These are phyloP conservation scores for Russula emetica DNA, from an alignment of 768 basidiomycete species.

Conservation along the genomic window DNA sequence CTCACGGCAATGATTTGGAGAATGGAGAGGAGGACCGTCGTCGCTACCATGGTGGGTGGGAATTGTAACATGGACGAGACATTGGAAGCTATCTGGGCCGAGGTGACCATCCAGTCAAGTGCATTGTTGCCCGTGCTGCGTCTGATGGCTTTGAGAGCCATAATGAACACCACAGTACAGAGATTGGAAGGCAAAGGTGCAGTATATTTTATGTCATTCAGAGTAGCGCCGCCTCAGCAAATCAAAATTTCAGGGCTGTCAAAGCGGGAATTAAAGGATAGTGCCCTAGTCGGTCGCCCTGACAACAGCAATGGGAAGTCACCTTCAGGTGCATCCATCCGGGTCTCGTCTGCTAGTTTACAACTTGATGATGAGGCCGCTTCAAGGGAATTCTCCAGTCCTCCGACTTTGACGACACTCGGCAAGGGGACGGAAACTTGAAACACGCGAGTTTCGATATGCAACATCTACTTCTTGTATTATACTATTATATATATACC, in stretches of 20 bases:
- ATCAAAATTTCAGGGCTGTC: neutral
- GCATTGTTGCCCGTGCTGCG: slow-evolving; percentile 23
- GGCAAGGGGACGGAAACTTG: no score
- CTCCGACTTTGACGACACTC: no score
- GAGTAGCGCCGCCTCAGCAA: neutral
- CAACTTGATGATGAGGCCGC: no score
- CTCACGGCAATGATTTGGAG: slow-evolving; percentile 25
- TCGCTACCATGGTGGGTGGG: slow-evolving; percentile 21
- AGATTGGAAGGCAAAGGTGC: neutral
- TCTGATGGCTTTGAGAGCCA: slow-evolving; percentile 22
- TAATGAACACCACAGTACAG: neutral
- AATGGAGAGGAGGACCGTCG: slow-evolving; percentile 23
- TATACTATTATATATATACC: no score
- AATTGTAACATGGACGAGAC: slow-evolving; percentile 22
- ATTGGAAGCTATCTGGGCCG: slow-evolving; percentile 17
- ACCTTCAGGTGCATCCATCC: no score
- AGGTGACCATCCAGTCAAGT: slow-evolving; percentile 20
- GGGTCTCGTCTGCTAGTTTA: no score
- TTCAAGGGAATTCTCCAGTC: no score
- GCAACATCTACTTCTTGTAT: no score
- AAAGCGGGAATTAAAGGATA: neutral
- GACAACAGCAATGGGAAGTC: neutral
- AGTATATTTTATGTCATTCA: neutral
- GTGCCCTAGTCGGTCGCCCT: neutral
- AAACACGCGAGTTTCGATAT: no score